Evolutionary conservation across 2,329 filamentous ascomycete genomes (phyloP), one percentile per base, ranked within the genome.

Genomic region (Reticulascus tulasneorum): DNA sequence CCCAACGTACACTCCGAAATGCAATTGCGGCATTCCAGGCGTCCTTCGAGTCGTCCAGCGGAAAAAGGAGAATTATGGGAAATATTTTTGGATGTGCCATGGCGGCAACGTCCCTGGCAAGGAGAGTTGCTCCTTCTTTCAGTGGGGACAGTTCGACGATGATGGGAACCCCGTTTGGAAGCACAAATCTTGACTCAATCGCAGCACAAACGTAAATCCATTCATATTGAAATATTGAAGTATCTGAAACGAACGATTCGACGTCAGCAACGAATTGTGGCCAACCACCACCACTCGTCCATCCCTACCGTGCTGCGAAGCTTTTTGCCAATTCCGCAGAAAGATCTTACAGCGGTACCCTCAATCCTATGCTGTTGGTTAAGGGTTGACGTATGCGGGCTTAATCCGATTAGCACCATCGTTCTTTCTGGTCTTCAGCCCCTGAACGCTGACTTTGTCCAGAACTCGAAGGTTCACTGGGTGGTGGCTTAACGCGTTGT

Each of bases 51-150:
- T 88, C 25, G 87, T 90, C 12, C 87, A 90, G 63, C 79, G 73
- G 53, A 89, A 84, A 61, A 80, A 74, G 48, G 84, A 85, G 47
- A 91, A 79, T 35, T 71, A 79, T 47, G 90, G 91, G 0, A 72
- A 73, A 50, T 94, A 97, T 56, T 93, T 94, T 62, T 94, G 89
- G 88, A 93, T 91, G 84, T 97, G 93, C 52, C 79, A 94, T 61
- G 79, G 79, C 0, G 79, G 82, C 7, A 86, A 82, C 51, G 73
- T 81, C 3, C 82, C 83, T 0, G 83, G 77, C 29, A 82, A 73
- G 62, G 63, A 79, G 24, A 79, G 76, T 6, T 95, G 89, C 52
- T 67, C 73, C 0, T 93, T 84, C 52, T 94, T 95, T 49, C 72
- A 85, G 44, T 95, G 89, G 89, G 88, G 85, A 0, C 75, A 82